Conservation (phyloP, 192 early-diverging fungal species). For the Neocallimastix lanati region DNA sequence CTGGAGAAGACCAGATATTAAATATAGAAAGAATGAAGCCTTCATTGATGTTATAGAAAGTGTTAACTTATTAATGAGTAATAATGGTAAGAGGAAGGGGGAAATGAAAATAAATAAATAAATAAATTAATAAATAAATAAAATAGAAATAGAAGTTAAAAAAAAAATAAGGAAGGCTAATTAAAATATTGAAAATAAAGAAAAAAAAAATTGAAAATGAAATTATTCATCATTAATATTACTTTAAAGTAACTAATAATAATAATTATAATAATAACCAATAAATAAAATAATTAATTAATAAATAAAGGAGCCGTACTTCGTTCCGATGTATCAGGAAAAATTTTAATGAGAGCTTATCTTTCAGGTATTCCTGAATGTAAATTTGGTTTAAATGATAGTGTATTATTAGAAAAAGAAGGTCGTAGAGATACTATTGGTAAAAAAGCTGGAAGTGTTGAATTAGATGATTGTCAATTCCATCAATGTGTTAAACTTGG, state of each 20-base stretch:
- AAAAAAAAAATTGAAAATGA: too few species aligned
- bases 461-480: constrained; percentile 94
- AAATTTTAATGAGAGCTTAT: constrained; percentile 85
- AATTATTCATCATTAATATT: too few species aligned
- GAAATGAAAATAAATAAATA: too few species aligned
- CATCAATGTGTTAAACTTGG: constrained; percentile 94
- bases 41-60: constrained; percentile 98
- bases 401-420: constrained; percentile 69
- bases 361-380: constrained; percentile 95
- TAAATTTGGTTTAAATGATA: constrained; percentile 93
- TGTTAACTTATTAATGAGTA: constrained; percentile 78
- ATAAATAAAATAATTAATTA: too few species aligned
- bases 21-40: constrained; percentile 93
- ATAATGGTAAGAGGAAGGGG: constrained; percentile 40
- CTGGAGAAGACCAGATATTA: constrained; percentile 84
- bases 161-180: too few species aligned
- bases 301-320: constrained; percentile 67
- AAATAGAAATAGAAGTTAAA: too few species aligned
- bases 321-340: constrained; percentile 71
- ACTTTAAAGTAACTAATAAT: too few species aligned
- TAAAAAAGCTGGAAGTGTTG: constrained; percentile 26
- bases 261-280: too few species aligned
- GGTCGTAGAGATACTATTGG: constrained; percentile 10
- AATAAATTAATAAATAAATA: too few species aligned
- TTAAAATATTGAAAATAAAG: too few species aligned